phyloP scores from a whole-genome alignment of 2,329 filamentous ascomycete species.

The Aaosphaeria pasadenensis region DNA sequence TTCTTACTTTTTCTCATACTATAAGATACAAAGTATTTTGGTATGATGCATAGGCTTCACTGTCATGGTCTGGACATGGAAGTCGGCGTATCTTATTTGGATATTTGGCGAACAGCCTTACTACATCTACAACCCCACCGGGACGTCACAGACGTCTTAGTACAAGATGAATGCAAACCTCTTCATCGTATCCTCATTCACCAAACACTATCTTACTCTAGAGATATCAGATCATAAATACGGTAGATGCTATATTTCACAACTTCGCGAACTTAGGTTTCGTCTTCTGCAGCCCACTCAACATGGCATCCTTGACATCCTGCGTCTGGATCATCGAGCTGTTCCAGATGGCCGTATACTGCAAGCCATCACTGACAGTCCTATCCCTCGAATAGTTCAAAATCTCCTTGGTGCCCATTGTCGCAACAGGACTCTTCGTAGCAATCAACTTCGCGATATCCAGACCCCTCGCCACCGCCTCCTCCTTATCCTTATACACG shows the following conservation, averaged over 20 bases:
- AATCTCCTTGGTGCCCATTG: slow-evolving; percentile 83
- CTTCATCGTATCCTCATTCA: no score
- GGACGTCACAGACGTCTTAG: no score
- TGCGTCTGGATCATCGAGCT: slow-evolving; percentile 74
- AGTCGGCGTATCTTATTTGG: no score
- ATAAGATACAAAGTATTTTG: no score
- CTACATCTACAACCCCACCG: no score
- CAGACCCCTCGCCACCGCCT: slow-evolving; percentile 61
- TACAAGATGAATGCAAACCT: no score
- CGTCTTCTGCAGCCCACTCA: slow-evolving; percentile 73
- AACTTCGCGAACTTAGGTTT: slow-evolving; percentile 84
- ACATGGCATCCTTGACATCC: slow-evolving; percentile 71
- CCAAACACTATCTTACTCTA: no score
- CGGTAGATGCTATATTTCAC: slow-evolving; percentile 37
- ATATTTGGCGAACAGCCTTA: no score
- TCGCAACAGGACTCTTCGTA: slow-evolving; percentile 81
- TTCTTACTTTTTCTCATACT: no score
- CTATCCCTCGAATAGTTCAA: slow-evolving; percentile 80
- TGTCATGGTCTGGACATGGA: no score
- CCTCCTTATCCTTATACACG: slow-evolving; percentile 60
- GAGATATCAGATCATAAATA: no score
- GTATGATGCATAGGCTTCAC: no score
- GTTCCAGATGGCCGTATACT: slow-evolving; percentile 88
- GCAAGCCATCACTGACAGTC: slow-evolving; percentile 70
- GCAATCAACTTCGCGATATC: slow-evolving; percentile 65